phyloP scores from a whole-genome alignment of 768 basidiomycete genomes.

The Lentinula aciculospora region DNA sequence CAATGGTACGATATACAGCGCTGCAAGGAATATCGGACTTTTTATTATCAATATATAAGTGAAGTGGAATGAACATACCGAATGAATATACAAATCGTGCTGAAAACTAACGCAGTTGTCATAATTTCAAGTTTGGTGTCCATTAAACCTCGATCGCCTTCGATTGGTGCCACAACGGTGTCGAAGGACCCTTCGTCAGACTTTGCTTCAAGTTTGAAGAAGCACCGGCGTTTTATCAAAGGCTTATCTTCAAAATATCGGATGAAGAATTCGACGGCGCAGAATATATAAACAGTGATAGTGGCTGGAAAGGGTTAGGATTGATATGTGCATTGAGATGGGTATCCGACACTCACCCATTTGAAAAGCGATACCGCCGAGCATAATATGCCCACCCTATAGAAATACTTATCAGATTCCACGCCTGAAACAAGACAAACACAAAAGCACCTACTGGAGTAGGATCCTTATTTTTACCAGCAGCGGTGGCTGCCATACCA shows the following conservation, averaged over 20 bases:
- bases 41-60: too few relatives aligned
- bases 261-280: slow-evolving; percentile 39
- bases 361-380: slow-evolving; percentile 60
- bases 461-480: slow-evolving; percentile 5
- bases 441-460: slow-evolving; percentile 9
- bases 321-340: neutral
- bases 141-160: slow-evolving; percentile 8
- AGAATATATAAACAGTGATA: slow-evolving; percentile 34
- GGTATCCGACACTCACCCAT: slow-evolving; percentile 25
- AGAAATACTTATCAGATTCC: neutral
- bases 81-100: slow-evolving; percentile 17
- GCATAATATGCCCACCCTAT: slow-evolving; percentile 43
- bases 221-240: slow-evolving; percentile 10
- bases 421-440: too few relatives aligned
- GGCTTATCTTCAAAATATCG: slow-evolving; percentile 34
- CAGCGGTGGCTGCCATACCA: slow-evolving; percentile 19
- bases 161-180: neutral
- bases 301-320: slow-evolving; percentile 23
- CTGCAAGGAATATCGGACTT: too few relatives aligned
- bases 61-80: neutral
- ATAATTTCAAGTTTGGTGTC: slow-evolving; percentile 22
- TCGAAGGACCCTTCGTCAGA: neutral
- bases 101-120: slow-evolving; percentile 29
- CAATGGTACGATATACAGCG: slow-evolving; percentile 46
- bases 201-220: slow-evolving; percentile 1